Conservation (phyloP, 176 grass and related monocot species). For the Oryza glumipatula region DNA sequence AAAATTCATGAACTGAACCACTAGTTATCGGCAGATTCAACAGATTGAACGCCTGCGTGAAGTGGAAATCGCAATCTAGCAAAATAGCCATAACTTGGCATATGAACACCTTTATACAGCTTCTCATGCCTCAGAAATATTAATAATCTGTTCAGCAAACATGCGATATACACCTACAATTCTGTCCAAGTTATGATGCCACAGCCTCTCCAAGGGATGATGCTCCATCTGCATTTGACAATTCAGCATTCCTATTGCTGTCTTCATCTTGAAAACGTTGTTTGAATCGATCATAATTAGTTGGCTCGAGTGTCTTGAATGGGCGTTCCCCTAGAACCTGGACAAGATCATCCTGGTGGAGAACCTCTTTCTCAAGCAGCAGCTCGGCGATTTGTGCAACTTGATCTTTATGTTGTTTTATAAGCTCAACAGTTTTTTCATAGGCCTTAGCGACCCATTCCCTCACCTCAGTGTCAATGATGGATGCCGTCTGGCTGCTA, state of each 20-base stretch:
- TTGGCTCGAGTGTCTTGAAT: constrained; percentile 61
- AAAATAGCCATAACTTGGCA: constrained; percentile 5
- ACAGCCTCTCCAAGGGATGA: constrained; percentile 43
- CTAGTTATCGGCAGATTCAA: neutral
- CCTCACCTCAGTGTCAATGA: constrained; percentile 85
- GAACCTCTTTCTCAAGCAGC: constrained; percentile 86
- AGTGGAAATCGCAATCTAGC: neutral
- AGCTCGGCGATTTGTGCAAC: constrained; percentile 77
- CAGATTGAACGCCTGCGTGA: neutral
- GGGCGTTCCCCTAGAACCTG: constrained; percentile 75
- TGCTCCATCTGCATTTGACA: constrained; percentile 34
- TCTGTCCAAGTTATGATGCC: constrained; percentile 39
- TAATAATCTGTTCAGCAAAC: neutral
- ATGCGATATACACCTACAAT: constrained; percentile 21
- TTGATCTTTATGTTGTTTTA: constrained; percentile 76
- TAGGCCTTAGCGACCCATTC: constrained; percentile 90
- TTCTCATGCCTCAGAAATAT: constrained; percentile 1
- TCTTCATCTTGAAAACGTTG: constrained; percentile 67
- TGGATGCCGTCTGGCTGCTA: constrained; percentile 63
- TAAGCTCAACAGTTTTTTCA: constrained; percentile 59
- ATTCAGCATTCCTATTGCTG: constrained; percentile 35
- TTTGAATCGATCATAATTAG: constrained; percentile 85
- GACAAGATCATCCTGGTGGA: constrained; percentile 88
- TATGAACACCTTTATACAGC: constrained; percentile 27
- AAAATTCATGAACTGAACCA: neutral